phyloP scores from a whole-genome alignment of 495 filamentous ascomycete species.

The Usnea hakonensis region DNA sequence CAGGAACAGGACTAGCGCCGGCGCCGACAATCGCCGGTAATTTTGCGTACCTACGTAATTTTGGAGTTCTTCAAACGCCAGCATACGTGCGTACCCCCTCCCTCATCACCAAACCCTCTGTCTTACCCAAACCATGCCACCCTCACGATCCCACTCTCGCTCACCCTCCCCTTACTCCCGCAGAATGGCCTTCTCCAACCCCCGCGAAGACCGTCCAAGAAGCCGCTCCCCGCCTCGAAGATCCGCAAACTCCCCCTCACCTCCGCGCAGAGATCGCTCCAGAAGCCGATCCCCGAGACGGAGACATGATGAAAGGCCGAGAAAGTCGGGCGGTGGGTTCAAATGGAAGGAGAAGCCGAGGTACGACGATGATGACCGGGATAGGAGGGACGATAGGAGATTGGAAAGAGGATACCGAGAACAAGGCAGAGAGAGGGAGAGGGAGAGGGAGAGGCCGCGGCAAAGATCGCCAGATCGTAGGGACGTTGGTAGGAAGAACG shows the following conservation, averaged over 20 bases:
- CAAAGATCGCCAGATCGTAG: slow-evolving; percentile 21
- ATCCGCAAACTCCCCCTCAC: slow-evolving; percentile 14
- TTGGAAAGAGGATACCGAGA: slow-evolving; percentile 52
- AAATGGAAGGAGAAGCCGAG: slow-evolving; percentile 58
- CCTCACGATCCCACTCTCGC: slow-evolving; percentile 4
- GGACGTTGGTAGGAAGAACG: slow-evolving; percentile 12
- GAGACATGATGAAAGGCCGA: slow-evolving; percentile 22
- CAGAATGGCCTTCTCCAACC: slow-evolving; percentile 10
- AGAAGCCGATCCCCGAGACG: slow-evolving; percentile 23
- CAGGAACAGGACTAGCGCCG: slow-evolving; percentile 23
- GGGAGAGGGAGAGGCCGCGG: slow-evolving; percentile 21
- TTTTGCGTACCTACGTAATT: not conserved
- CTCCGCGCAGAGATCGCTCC: not conserved
- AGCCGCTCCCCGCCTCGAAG: slow-evolving; percentile 33
- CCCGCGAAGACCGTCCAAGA: slow-evolving; percentile 16
- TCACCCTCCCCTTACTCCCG: slow-evolving; percentile 18
- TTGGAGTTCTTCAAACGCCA: not conserved
- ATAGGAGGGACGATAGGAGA: slow-evolving; percentile 22
- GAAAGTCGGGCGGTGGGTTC: slow-evolving; percentile 41
- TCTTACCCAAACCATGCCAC: not conserved
- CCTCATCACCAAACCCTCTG: not conserved
- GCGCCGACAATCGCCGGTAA: not conserved
- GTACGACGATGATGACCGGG: slow-evolving; percentile 38
- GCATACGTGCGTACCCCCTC: too few species aligned
- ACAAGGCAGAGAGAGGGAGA: slow-evolving; percentile 11